Evolutionary conservation across 169 alveolate genomes (phyloP), one percentile per base, ranked within the genome.

Genomic region (Toxoplasma gondii): DNA sequence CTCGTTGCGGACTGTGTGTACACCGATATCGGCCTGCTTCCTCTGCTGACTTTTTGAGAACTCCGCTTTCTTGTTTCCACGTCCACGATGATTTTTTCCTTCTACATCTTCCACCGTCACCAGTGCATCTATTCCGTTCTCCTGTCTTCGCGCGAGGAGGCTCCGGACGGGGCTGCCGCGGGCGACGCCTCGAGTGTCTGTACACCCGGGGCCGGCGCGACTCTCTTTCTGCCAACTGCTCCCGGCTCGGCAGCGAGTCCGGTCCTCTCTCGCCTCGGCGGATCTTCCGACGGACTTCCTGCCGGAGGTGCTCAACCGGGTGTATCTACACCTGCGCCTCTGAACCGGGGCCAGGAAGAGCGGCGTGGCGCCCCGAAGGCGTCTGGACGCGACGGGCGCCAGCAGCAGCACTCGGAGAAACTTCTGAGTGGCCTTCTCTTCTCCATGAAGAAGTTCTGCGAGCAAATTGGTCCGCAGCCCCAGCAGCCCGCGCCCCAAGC

Each of bases 401-500:
- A 88, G 69, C 83, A 91, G 91, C 94, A 80, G 94, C 94, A 81
- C 58, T 34, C 53, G 49, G 84, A 64, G 44, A 58, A 88, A 16
- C 91, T 91, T n/a, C 84, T 91, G 5, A 39, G 91, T 19, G 94
- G 94, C 31, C 36, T 91, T 69, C 91, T 91, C 36, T 91, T 78
- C 69, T 91, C 94, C 29, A 91, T 91, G 94, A 58, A 88, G 36
- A 84, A 69, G 22, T 91, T 91, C 91, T 91, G 94, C 91, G 94
- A 91, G 91, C 94, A 91, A 74, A 69, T 91, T 16, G 90, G 90
- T 10, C 90, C 90, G 43, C 90, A 82, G 29, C 39, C 86, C 19
- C 86, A 78, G n/a, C 49, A n/a, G 45, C 49, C 86, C 39, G 86
- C 39, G 24, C 49, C 43, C 27, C 44, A 29, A 7, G 36, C 69